Percentiles rank a stretch among this genome's conserved stretches.
Conservation (phyloP, 768 basidiomycete species). For the Psilocybe cubensis region DNA sequence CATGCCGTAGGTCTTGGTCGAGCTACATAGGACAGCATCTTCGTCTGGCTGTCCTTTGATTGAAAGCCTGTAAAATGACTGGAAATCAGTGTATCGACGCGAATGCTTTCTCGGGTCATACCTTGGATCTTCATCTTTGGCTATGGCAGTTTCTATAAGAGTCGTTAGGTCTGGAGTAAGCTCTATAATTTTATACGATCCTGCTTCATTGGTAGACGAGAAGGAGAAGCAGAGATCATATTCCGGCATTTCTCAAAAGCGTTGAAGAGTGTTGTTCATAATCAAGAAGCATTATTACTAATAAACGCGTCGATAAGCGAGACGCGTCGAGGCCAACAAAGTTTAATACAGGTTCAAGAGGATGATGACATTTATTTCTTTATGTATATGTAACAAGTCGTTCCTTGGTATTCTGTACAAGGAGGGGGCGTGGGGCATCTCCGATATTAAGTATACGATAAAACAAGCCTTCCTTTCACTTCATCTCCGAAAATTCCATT, state of each 20-base stretch:
- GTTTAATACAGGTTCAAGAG: not conserved
- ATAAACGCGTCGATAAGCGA: not conserved
- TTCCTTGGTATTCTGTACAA: slow-evolving; percentile 13
- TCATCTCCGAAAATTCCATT: slow-evolving; percentile 11
- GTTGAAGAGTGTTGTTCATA: not conserved
- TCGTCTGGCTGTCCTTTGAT: slow-evolving; percentile 85
- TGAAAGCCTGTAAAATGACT: slow-evolving; percentile 54
- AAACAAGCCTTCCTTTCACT: slow-evolving; percentile 7
- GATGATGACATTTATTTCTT: not conserved
- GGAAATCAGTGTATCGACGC: slow-evolving; percentile 8
- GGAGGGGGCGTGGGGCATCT: slow-evolving; percentile 16
- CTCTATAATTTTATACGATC: slow-evolving; percentile 72
- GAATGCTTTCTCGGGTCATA: slow-evolving; percentile 3
- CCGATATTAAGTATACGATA: slow-evolving; percentile 24
- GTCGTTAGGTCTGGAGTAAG: slow-evolving; percentile 70
- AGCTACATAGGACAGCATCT: slow-evolving; percentile 90
- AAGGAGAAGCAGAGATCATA: slow-evolving; percentile 57
- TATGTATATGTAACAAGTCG: slow-evolving; percentile 7
- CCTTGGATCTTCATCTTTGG: slow-evolving; percentile 29
- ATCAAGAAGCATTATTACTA: not conserved
- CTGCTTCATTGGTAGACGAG: slow-evolving; percentile 47
- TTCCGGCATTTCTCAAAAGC: slow-evolving; percentile 41
- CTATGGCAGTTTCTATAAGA: slow-evolving; percentile 57
- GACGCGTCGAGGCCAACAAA: not conserved
- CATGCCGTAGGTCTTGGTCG: slow-evolving; percentile 76